phyloP scores from a whole-genome alignment of 2,329 filamentous ascomycete species.

The Aspergillus ruber region DNA sequence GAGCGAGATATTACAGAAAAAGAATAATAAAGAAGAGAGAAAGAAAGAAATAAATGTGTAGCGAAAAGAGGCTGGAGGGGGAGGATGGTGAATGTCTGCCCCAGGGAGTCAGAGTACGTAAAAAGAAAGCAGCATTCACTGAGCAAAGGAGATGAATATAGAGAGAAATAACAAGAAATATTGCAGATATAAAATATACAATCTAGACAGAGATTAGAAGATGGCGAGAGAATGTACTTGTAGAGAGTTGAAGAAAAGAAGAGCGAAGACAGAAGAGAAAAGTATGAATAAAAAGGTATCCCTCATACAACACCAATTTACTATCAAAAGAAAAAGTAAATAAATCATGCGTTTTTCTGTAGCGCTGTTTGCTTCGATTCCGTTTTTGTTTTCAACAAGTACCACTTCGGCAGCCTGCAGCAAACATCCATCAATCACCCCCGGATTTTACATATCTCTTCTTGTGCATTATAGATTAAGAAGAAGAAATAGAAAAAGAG shows the following conservation, averaged over 20 bases:
- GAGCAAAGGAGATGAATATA: not conserved
- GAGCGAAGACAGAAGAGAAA: not conserved
- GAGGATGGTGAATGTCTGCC: slow-evolving; percentile 1
- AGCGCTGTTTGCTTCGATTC: not conserved
- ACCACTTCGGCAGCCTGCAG: slow-evolving; percentile 18
- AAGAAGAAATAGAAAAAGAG: no score
- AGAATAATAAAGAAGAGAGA: slow-evolving; percentile 4
- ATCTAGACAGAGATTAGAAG: not conserved
- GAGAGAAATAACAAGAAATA: not conserved
- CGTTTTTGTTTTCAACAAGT: not conserved
- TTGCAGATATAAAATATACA: not conserved
- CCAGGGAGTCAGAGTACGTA: not conserved
- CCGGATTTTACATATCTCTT: no score
- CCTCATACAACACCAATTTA: not conserved
- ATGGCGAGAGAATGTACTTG: no score
- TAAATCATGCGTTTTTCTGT: not conserved
- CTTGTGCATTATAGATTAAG: no score
- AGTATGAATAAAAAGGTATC: slow-evolving; percentile 1
- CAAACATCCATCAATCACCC: not conserved
- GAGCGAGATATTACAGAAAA: not conserved
- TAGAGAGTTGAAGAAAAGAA: no score
- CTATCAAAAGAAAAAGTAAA: not conserved
- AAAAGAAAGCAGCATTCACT: not conserved
- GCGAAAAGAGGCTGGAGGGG: slow-evolving; percentile 4
- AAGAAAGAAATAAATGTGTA: slow-evolving; percentile 6